Conservation (phyloP, 2,329 filamentous ascomycete genomes). For the Aspergillus novoparasiticus region DNA sequence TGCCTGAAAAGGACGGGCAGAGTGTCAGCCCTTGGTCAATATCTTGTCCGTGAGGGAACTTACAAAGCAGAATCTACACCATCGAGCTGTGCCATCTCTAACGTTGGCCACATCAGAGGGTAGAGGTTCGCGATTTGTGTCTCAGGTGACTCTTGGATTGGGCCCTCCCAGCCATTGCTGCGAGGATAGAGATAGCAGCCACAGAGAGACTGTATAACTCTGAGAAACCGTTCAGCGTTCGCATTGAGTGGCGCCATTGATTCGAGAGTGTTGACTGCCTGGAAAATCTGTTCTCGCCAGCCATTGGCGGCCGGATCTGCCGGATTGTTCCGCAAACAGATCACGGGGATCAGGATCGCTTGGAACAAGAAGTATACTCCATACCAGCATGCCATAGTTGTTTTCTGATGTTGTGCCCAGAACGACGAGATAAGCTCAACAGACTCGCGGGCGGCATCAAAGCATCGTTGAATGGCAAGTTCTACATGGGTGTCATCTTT, state of each 20-base stretch:
- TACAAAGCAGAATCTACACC: not conserved
- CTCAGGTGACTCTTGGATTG: not conserved
- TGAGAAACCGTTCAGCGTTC: not conserved
- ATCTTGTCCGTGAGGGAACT: not conserved
- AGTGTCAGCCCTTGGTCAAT: not conserved
- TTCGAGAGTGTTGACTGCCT: not conserved
- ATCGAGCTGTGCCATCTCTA: not conserved
- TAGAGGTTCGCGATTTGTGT: not conserved
- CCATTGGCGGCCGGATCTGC: not conserved
- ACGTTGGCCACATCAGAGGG: not conserved
- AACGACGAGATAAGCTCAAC: conserved; percentile 16
- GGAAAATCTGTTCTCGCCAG: not conserved
- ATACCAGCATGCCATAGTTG: conserved; percentile 35
- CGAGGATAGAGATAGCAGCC: not conserved
- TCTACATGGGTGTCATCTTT: not conserved
- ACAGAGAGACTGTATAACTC: not conserved
- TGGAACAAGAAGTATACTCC: conserved; percentile 40
- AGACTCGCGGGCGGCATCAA: not conserved
- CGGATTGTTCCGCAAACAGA: not conserved
- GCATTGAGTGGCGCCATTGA: not conserved
- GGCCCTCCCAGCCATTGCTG: not conserved
- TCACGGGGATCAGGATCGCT: conserved; percentile 30
- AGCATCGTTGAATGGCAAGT: not conserved
- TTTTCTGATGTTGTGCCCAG: conserved; percentile 28
- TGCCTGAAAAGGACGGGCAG: not conserved